Evolutionary conservation across 805 yeast genomes (phyloP).

Genomic region (Ogataea methylovora): DNA sequence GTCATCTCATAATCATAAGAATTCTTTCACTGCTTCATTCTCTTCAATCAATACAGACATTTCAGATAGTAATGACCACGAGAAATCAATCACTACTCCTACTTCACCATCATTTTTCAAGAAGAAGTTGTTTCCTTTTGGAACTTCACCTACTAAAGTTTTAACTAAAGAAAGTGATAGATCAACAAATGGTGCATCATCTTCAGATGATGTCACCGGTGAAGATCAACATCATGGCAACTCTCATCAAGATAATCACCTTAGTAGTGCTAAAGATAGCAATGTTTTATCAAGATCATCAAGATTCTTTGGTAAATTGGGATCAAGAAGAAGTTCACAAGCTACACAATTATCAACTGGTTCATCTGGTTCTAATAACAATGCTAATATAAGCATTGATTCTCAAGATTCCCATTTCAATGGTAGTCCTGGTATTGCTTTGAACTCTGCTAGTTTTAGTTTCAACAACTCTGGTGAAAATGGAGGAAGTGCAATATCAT

Average conservation of each 20-base stretch:
- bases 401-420: too few species aligned
- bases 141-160: slow-evolving; percentile 25
- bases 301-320: slow-evolving; percentile 22
- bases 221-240: slow-evolving; percentile 6
- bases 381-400: slow-evolving; percentile 2
- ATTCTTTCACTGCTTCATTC: slow-evolving; percentile 2
- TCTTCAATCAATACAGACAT: slow-evolving; percentile 17
- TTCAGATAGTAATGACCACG: slow-evolving; percentile 4
- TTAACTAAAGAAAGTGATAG: slow-evolving; percentile 15
- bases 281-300: slow-evolving; percentile 16
- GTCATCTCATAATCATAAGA: background rate
- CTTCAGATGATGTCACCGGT: slow-evolving; percentile 8
- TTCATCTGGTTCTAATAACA: too few species aligned
- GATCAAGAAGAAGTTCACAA: slow-evolving; percentile 15
- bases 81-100: slow-evolving; percentile 1
- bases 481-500: background rate
- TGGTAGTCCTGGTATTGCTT: slow-evolving; percentile 1
- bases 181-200: slow-evolving; percentile 7
- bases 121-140: slow-evolving; percentile 28
- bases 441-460: background rate
- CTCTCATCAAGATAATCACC: background rate
- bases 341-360: slow-evolving; percentile 5
- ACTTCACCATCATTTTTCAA: slow-evolving; percentile 31
- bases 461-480: background rate
- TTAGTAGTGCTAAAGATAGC: background rate